A percentile compares a stretch with the other conserved stretches of the same genome.
phyloP scores from a whole-genome alignment of 1,139 yeast species.

The Lizanozyma gosingica region DNA sequence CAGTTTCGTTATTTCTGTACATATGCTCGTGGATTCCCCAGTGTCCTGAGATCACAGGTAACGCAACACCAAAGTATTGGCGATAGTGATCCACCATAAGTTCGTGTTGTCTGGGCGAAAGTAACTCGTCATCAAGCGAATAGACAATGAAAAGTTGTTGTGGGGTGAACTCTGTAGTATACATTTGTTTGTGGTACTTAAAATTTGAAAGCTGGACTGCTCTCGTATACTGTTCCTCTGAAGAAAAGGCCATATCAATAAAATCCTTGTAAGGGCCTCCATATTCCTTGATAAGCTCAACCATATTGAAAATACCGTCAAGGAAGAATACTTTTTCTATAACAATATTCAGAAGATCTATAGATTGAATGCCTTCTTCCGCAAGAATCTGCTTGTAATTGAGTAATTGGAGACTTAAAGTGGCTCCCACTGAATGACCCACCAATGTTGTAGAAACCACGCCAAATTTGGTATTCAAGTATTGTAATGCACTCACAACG shows the following conservation, averaged over 20 bases:
- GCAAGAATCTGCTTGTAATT: constrained; percentile 11
- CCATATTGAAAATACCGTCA: constrained; percentile 33
- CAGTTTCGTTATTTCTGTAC: constrained; percentile 16
- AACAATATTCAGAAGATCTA: background rate
- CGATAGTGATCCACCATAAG: constrained; percentile 12
- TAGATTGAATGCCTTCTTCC: background rate
- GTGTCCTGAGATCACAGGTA: constrained; percentile 8
- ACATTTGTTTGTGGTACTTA: background rate
- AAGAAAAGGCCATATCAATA: constrained; percentile 25
- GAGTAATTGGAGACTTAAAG: constrained; percentile 51
- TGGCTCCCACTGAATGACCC: constrained; percentile 86
- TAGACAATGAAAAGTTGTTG: constrained; percentile 14
- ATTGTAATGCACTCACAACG: constrained; percentile 35
- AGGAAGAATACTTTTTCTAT: constrained; percentile 15
- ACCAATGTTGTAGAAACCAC: constrained; percentile 25
- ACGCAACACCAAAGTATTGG: constrained; percentile 3
- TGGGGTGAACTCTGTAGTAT: background rate
- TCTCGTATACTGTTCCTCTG: constrained; percentile 11
- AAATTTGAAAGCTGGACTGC: constrained; percentile 18
- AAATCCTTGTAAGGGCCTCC: constrained; percentile 21
- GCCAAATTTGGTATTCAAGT: constrained; percentile 14
- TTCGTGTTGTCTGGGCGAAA: constrained; percentile 18
- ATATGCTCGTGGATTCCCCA: constrained; percentile 32
- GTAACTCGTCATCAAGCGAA: constrained; percentile 27
- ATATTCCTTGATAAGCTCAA: constrained; percentile 25